These are phyloP conservation scores for Globisporangium megalacanthum DNA, from an alignment of 352 stramenopile species.

Conservation along the genomic window DNA sequence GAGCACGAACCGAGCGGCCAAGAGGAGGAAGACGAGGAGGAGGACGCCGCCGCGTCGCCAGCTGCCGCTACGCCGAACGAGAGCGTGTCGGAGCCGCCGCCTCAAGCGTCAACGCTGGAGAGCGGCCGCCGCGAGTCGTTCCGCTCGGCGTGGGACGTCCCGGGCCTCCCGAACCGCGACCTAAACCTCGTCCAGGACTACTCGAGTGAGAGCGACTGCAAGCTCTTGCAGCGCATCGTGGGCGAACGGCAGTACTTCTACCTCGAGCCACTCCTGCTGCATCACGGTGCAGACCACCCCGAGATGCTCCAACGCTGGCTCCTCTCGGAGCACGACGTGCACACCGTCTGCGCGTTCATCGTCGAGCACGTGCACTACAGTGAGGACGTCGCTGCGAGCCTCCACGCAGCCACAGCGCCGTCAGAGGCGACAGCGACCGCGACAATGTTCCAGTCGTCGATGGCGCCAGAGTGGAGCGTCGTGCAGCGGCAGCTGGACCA, in stretches of 20 bases:
- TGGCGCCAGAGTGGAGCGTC: slow-evolving; percentile 41
- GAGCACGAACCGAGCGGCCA: not conserved
- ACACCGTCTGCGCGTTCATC: slow-evolving; percentile 30
- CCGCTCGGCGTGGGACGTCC: slow-evolving; percentile 50
- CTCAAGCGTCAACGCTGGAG: not conserved
- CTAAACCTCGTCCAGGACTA: slow-evolving; percentile 81
- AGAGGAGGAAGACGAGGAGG: not conserved
- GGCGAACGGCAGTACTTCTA: slow-evolving; percentile 80
- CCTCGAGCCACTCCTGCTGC: slow-evolving; percentile 37
- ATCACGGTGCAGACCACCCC: slow-evolving; percentile 15
- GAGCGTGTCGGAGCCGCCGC: not conserved
- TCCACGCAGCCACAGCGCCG: not conserved
- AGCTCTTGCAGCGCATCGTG: slow-evolving; percentile 48
- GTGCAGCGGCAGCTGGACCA: slow-evolving; percentile 44
- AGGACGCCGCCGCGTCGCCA: not conserved
- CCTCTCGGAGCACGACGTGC: slow-evolving; percentile 31
- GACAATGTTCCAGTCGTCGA: slow-evolving; percentile 38
- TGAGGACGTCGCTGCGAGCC: slow-evolving; percentile 20
- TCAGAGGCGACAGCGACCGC: not conserved
- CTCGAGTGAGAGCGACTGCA: slow-evolving; percentile 53
- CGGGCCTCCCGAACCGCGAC: slow-evolving; percentile 41
- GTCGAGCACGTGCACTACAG: slow-evolving; percentile 20
- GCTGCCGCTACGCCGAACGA: not conserved
- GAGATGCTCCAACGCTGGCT: slow-evolving; percentile 28
- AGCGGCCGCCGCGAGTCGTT: slow-evolving; percentile 33